Percentiles rank a stretch among this genome's conserved stretches.
These are phyloP conservation scores for Pythium aristosporum DNA, from an alignment of 352 stramenopile species.

Conservation along the genomic window DNA sequence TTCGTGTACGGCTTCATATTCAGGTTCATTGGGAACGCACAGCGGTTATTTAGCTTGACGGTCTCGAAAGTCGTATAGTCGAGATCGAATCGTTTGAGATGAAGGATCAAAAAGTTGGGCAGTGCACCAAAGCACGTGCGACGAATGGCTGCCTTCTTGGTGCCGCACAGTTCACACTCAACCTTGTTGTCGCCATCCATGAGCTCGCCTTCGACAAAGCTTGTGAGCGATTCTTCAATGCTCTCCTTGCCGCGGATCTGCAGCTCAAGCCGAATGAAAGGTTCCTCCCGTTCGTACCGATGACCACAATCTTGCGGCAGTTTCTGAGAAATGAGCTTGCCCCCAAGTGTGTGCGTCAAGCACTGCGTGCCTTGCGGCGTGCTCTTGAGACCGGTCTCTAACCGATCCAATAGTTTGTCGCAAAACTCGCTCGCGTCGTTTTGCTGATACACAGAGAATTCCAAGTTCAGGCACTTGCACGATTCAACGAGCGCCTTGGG, in stretches of 20 bases:
- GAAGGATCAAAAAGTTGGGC: slow-evolving; percentile 97
- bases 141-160: slow-evolving; percentile 96
- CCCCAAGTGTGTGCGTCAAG: slow-evolving; percentile 69
- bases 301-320: slow-evolving; percentile 88
- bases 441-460: slow-evolving; percentile 97
- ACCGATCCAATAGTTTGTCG: slow-evolving; percentile 97
- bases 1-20: slow-evolving; percentile 99
- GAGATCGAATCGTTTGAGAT: slow-evolving; percentile 99
- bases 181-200: slow-evolving; percentile 99
- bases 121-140: slow-evolving; percentile 94
- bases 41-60: slow-evolving; percentile 99
- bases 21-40: slow-evolving; percentile 96
- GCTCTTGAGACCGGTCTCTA: slow-evolving; percentile 95
- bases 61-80: slow-evolving; percentile 99
- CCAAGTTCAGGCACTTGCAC: slow-evolving; percentile 88
- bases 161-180: slow-evolving; percentile 96
- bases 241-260: slow-evolving; percentile 98
- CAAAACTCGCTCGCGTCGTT: slow-evolving; percentile 99
- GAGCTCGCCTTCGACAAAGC: slow-evolving; percentile 98
- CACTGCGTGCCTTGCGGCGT: slow-evolving; percentile 81
- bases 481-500: slow-evolving; percentile 88
- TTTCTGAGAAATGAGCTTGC: slow-evolving; percentile 88
- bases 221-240: slow-evolving; percentile 96
- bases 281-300: slow-evolving; percentile 95
- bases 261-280: slow-evolving; percentile 97